These are phyloP conservation scores for Pichia sp. DNA, from an alignment of 1,139 yeast genomes.

Conservation along the genomic window DNA sequence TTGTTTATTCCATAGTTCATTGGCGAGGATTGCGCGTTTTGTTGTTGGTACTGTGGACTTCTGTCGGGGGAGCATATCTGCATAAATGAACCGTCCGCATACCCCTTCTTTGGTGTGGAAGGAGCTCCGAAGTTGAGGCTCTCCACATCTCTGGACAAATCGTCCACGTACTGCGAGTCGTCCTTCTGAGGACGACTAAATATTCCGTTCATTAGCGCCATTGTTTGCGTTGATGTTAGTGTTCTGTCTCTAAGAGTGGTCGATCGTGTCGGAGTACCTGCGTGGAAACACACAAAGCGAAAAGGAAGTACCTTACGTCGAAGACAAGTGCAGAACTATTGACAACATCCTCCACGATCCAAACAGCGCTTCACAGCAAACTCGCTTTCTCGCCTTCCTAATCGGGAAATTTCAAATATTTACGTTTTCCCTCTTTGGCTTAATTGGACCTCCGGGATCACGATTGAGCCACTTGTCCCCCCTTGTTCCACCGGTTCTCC, in stretches of 20 bases:
- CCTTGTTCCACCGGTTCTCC: no score
- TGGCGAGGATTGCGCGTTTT: constrained; percentile 2
- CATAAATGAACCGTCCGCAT: constrained; percentile 27
- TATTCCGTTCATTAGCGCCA: constrained; percentile 30
- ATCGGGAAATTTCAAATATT: constrained; percentile 7
- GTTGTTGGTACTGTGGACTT: constrained; percentile 17
- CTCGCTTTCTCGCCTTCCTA: constrained; percentile 6
- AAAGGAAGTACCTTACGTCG: background rate
- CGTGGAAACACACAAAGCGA: no score
- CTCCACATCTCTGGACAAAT: constrained; percentile 32
- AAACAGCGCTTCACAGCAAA: background rate
- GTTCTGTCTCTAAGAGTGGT: background rate
- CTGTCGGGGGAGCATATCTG: constrained; percentile 31
- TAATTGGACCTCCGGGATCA: background rate
- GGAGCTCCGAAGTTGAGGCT: constrained; percentile 30
- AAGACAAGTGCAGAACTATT: background rate
- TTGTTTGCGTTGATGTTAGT: constrained; percentile 4
- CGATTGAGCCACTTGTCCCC: background rate
- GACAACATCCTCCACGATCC: background rate
- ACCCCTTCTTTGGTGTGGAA: constrained; percentile 22
- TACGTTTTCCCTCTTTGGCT: constrained; percentile 10
- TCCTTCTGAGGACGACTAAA: constrained; percentile 28
- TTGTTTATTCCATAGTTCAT: constrained; percentile 19
- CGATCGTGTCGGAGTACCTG: no score
- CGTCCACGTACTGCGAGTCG: constrained; percentile 29